Evolutionary conservation across 1,284 basidiomycete genomes (phyloP).

Genomic region (Porogramme epimiltina): DNA sequence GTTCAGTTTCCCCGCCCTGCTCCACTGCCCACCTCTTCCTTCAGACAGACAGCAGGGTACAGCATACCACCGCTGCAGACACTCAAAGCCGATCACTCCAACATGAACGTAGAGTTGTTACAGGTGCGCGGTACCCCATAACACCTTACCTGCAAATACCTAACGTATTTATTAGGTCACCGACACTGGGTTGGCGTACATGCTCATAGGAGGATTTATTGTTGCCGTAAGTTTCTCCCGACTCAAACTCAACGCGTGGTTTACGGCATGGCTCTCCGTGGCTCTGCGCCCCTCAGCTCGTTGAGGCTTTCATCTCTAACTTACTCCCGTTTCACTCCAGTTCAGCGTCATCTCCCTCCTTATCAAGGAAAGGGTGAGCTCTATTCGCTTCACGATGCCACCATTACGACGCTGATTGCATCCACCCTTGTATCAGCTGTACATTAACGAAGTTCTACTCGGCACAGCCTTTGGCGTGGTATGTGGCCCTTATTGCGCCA

Average conservation of each 20-base stretch:
- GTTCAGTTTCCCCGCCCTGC: too few species aligned
- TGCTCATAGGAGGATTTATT: constrained; percentile 77
- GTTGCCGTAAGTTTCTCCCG: constrained; percentile 55
- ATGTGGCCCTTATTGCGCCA: constrained; percentile 75
- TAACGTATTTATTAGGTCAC: constrained; percentile 46
- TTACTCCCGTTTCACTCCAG: constrained; percentile 34
- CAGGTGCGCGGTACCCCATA: constrained; percentile 32
- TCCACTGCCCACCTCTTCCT: too few species aligned
- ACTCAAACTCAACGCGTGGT: neutral
- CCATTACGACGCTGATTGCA: neutral
- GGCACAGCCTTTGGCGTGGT: constrained; percentile 80
- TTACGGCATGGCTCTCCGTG: too few species aligned
- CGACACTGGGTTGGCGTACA: constrained; percentile 59
- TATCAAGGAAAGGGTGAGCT: constrained; percentile 73
- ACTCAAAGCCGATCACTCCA: neutral
- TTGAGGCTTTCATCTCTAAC: neutral
- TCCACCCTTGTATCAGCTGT: constrained; percentile 64
- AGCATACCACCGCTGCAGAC: too few species aligned
- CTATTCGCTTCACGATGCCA: neutral
- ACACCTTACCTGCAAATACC: constrained; percentile 25
- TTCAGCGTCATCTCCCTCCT: constrained; percentile 84
- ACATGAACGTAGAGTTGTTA: constrained; percentile 23
- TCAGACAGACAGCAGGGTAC: too few species aligned
- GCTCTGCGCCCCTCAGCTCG: too few species aligned
- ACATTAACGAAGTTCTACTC: constrained; percentile 92